phyloP scores from a whole-genome alignment of 345 rosid species.

The Adansonia digitata region DNA sequence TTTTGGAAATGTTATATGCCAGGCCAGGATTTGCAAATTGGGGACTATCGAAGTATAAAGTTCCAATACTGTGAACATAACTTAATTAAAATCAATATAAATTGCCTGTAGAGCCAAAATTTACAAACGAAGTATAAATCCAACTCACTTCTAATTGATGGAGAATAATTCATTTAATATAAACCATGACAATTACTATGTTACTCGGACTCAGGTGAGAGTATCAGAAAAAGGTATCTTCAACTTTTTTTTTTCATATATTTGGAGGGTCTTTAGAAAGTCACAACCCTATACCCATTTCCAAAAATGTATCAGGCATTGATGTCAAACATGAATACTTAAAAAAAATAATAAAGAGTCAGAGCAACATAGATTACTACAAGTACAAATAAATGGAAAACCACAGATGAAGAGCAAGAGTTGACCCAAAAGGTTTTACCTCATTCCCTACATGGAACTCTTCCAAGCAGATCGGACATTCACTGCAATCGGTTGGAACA shows the following conservation, averaged over 20 bases:
- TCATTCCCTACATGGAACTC: constrained; percentile 88
- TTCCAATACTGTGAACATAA: background rate
- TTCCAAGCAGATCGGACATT: constrained; percentile 98
- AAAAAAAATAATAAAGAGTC: no score
- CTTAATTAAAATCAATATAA: background rate
- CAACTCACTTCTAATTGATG: constrained; percentile 1
- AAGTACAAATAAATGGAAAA: background rate
- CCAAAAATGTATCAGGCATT: no score
- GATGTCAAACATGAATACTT: no score
- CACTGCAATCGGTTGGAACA: constrained; percentile 95
- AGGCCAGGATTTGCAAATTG: background rate
- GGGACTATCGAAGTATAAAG: background rate
- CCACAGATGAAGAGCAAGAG: background rate
- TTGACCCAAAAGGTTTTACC: constrained; percentile 34
- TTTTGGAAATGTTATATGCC: background rate
- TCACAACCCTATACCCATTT: no score
- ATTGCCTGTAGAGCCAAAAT: background rate
- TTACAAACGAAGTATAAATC: no score
- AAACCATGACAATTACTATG: background rate
- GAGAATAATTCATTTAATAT: background rate
- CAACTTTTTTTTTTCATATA: no score
- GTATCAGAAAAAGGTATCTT: no score
- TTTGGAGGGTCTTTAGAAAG: no score
- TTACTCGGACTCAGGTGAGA: no score
- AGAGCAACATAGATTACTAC: no score